phyloP scores from a whole-genome alignment of 2,329 filamentous ascomycete species.

The Colletotrichum graminicola region DNA sequence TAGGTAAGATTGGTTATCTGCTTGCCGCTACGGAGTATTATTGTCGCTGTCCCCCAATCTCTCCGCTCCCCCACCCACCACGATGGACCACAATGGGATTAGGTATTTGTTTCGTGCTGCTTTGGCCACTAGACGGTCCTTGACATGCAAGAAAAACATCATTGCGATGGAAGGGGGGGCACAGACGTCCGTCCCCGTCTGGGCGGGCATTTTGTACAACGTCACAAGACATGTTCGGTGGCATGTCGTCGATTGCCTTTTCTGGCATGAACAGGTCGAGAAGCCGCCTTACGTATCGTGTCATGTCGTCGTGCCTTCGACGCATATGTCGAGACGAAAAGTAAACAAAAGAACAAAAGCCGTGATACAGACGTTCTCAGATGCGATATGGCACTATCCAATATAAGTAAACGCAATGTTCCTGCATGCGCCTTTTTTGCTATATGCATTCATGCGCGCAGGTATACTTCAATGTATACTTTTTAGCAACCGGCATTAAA shows the following conservation, averaged over 20 bases:
- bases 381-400: background rate
- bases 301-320: background rate
- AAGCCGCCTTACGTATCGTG: background rate
- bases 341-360: too few species aligned
- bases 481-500: background rate
- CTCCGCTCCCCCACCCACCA: background rate
- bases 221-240: slow-evolving; percentile 4
- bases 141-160: background rate
- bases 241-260: slow-evolving; percentile 5
- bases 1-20: background rate
- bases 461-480: background rate
- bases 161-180: background rate
- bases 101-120: background rate
- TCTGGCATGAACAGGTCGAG: background rate
- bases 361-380: background rate
- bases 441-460: too few species aligned
- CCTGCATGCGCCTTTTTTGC: background rate
- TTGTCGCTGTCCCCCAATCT: background rate
- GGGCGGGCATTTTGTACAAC: slow-evolving; percentile 13
- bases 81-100: too few species aligned
- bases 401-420: slow-evolving; percentile 1
- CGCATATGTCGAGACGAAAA: background rate
- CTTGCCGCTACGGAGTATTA: background rate
- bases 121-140: background rate
- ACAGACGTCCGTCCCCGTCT: slow-evolving; percentile 28